A percentile compares a stretch with the other conserved stretches of the same genome.
Evolutionary conservation across 345 rosid genomes (phyloP).

Genomic region (Pugionium cornutum): DNA sequence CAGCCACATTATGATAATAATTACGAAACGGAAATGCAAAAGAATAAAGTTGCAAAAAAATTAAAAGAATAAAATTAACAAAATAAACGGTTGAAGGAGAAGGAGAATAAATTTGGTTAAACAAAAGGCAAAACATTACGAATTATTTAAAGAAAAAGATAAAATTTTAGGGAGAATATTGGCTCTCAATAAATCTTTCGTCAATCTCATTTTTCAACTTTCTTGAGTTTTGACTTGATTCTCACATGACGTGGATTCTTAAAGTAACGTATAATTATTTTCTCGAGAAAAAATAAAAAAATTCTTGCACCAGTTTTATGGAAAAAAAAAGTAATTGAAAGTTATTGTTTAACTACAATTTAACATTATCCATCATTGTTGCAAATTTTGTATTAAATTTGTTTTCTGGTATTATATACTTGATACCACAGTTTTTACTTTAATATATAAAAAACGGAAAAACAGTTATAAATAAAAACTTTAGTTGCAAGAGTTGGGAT

Average conservation of each 20-base stretch:
- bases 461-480: no score
- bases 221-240: constrained; percentile 7
- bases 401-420: no score
- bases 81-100: constrained; percentile 15
- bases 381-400: no score
- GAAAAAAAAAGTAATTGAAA: no score
- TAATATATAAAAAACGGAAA: no score
- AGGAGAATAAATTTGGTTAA: constrained; percentile 11
- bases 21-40: no score
- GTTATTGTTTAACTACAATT: no score
- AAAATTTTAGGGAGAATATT: constrained; percentile 8
- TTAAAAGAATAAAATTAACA: not conserved
- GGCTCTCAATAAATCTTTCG: constrained; percentile 10
- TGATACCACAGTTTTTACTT: no score
- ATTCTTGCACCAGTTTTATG: constrained; percentile 2
- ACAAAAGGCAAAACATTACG: constrained; percentile 18
- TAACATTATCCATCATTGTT: no score
- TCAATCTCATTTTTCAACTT: constrained; percentile 17
- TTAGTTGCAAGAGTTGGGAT: not conserved
- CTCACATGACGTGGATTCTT: constrained; percentile 11
- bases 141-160: constrained; percentile 3
- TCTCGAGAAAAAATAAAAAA: no score
- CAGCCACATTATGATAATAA: no score
- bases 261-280: not conserved
- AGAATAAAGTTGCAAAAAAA: not conserved